Conservation (phyloP, 2,329 filamentous ascomycete genomes). For the Fusarium hostae region DNA sequence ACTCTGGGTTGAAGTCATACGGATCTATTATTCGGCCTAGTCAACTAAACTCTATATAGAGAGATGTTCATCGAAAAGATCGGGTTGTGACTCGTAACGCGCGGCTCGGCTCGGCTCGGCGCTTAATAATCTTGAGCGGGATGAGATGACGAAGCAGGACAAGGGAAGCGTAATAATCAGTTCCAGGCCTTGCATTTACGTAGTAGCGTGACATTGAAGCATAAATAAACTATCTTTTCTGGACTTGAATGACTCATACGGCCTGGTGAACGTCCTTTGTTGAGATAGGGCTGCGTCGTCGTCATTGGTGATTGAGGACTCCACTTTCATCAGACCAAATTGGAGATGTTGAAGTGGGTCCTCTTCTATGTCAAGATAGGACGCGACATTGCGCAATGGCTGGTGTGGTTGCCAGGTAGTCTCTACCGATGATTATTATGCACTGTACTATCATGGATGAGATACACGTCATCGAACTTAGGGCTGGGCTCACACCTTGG, state of each 20-base stretch:
- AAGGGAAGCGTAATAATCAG: background rate
- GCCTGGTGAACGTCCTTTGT: rapidly evolving
- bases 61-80: background rate
- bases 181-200: rapidly evolving
- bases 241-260: rapidly evolving
- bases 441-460: too few species aligned
- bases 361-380: background rate
- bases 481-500: too few species aligned
- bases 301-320: background rate
- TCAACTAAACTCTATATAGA: rapidly evolving
- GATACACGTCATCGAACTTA: too few species aligned
- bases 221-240: background rate
- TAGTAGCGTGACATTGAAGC: rapidly evolving
- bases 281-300: background rate
- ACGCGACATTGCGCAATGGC: too few species aligned
- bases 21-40: background rate
- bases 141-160: background rate
- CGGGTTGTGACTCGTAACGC: background rate
- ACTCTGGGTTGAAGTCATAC: background rate
- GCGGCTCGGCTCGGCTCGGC: slow-evolving; percentile 3
- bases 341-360: background rate
- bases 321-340: background rate
- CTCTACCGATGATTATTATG: too few species aligned
- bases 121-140: background rate
- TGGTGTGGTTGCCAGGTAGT: too few species aligned